These are phyloP conservation scores for Beverwykella pulmonaria DNA, from an alignment of 495 filamentous ascomycete species.

Conservation along the genomic window DNA sequence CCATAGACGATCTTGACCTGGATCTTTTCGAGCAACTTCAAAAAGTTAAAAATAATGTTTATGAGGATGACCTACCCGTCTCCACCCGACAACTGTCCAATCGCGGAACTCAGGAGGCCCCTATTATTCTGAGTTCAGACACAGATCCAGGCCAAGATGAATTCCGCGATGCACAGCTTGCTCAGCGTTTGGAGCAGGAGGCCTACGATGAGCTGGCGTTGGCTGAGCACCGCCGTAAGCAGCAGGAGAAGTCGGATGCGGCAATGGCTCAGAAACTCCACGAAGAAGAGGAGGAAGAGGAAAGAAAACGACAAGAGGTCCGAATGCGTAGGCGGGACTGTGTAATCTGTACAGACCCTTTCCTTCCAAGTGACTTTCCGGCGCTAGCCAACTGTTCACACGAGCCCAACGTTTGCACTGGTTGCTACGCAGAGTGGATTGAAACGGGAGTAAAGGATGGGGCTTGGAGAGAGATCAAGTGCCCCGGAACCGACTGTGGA, in stretches of 20 bases:
- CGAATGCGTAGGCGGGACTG: slow-evolving; percentile 19
- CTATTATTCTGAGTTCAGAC: background rate
- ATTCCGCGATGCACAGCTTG: background rate
- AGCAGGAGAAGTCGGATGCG: slow-evolving; percentile 18
- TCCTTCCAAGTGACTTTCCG: slow-evolving; percentile 18
- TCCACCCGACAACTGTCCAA: background rate
- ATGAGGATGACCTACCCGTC: background rate
- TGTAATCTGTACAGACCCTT: slow-evolving; percentile 27
- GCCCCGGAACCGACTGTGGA: slow-evolving; percentile 27
- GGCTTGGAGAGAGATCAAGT: slow-evolving; percentile 32
- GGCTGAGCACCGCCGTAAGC: background rate
- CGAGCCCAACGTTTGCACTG: slow-evolving; percentile 20
- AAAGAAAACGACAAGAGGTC: background rate
- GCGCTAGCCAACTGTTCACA: slow-evolving; percentile 23
- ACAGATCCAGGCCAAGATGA: slow-evolving; percentile 1
- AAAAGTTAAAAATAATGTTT: background rate
- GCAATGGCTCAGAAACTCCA: slow-evolving; percentile 18
- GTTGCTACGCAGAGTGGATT: slow-evolving; percentile 31
- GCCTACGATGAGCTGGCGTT: background rate
- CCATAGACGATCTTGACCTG: too few species aligned
- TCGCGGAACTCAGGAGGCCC: background rate
- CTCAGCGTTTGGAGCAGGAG: background rate
- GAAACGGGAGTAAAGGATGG: slow-evolving; percentile 20
- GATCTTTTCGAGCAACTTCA: background rate
- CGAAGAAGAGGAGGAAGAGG: slow-evolving; percentile 14